Evolutionary conservation across 2,329 filamentous ascomycete genomes (phyloP), one percentile per base, ranked within the genome.

Genomic region (Pezicula neosporulosa): DNA sequence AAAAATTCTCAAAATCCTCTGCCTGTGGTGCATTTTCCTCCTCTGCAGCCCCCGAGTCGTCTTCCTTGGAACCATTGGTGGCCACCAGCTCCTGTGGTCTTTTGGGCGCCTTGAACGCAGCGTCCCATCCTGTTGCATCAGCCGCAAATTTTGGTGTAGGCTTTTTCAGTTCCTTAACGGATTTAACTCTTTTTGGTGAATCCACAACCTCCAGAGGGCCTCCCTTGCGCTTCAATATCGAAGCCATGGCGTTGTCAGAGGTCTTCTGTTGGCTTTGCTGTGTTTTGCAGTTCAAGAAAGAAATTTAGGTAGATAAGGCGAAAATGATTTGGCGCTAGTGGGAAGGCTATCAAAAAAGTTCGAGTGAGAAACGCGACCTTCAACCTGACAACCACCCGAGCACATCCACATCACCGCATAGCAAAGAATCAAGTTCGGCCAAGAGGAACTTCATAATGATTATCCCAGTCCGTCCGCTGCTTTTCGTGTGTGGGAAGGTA

Each of bases 401-500:
- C 28, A 15, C 49, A 24, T 41, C 49, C 33, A 47, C 33, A 36
- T 48, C 49, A 28, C 9, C 36, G 28, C 49, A 51, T 18, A 36
- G 49, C 10, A 16, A n/a, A 51, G 21, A 38, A 36, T n/a, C 46
- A 21, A 50, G 18, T 37, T 18, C 18, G 30, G 27, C 27, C 27
- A 44, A 21, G 24, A 28, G 36, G 28, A 24, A 7, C 27, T 56
- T 60, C 75, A 87, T 74, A 51, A 99, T 99, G 94, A 99, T 99
- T 73, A 97, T 99, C 62, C 94, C 94, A 3, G 90, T 99, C 60
- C 90, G 90, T 99, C 60, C 90, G 94, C 62, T 99, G 94, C 77
- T 99, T 99, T 75, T 97, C 94, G 52, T 99, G 52, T 99, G 94
- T 72, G 94, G 94, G 72, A 99, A 99, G 89, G 94, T 96, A 73